Evolutionary conservation across 805 yeast genomes (phyloP).

Genomic region (Yamadazyma laniorum): DNA sequence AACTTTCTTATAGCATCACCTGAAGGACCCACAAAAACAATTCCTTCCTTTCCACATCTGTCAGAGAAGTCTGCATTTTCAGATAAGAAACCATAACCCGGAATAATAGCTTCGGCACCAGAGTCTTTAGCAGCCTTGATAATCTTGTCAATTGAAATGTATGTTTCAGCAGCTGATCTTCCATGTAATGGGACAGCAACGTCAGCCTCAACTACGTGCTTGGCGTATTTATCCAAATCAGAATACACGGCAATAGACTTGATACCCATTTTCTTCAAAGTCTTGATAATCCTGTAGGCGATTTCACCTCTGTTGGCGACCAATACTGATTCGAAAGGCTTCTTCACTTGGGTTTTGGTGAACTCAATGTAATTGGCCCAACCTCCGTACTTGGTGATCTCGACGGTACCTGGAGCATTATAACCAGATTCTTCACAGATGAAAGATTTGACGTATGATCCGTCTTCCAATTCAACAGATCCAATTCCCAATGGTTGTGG

Average conservation of each 20-base stretch:
- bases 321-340: conserved; percentile 79
- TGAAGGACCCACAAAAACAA: conserved; percentile 93
- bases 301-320: conserved; percentile 98
- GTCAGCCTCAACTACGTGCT: conserved; percentile 84
- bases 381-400: conserved; percentile 85
- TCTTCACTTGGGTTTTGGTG: conserved; percentile 22
- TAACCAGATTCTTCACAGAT: conserved; percentile 93
- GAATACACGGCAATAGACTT: conserved; percentile 86
- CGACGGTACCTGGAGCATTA: conserved; percentile 64
- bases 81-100: conserved; percentile 95
- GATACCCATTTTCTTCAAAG: conserved; percentile 77
- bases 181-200: conserved; percentile 79
- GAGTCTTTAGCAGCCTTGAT: conserved; percentile 80
- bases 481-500: conserved; percentile 97
- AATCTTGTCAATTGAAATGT: conserved; percentile 80
- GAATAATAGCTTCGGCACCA: conserved; percentile 92
- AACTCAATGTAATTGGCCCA: conserved; percentile 65
- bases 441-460: conserved; percentile 87
- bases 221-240: conserved; percentile 84
- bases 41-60: conserved; percentile 75
- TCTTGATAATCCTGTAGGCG: conserved; percentile 89
- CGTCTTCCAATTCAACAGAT: conserved; percentile 76
- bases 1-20: conserved; percentile 89
- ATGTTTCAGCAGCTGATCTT: conserved; percentile 84
- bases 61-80: conserved; percentile 97